phyloP scores from a whole-genome alignment of 2,329 filamentous ascomycete genomes.

The Phialophora chinensis region DNA sequence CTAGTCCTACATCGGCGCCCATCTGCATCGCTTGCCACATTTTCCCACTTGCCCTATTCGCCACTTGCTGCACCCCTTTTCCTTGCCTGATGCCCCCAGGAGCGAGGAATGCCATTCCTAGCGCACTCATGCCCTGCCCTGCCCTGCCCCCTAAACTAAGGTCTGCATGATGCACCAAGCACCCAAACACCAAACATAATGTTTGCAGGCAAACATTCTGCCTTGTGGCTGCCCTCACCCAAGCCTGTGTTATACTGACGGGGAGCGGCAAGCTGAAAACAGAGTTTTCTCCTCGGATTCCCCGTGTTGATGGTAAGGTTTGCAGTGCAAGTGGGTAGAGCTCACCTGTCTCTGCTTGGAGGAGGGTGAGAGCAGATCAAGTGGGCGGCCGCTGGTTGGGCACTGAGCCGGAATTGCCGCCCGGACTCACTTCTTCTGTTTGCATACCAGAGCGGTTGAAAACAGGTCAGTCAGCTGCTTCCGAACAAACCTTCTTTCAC shows the following conservation, averaged over 20 bases:
- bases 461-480: slow-evolving; percentile 4
- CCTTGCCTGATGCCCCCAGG: not conserved
- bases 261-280: slow-evolving; percentile 6
- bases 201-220: slow-evolving; percentile 9
- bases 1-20: slow-evolving; percentile 13
- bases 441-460: not conserved
- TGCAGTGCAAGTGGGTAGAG: slow-evolving; percentile 2
- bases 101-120: slow-evolving; percentile 7
- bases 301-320: not conserved
- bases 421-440: not conserved
- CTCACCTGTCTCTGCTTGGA: too few relatives aligned
- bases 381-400: slow-evolving; percentile 18
- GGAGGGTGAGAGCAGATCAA: not conserved
- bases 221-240: not conserved
- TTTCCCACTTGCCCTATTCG: not conserved
- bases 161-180: slow-evolving; percentile 9
- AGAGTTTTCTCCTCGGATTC: slow-evolving; percentile 1
- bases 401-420: slow-evolving; percentile 14
- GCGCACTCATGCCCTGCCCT: slow-evolving; percentile 15
- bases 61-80: slow-evolving; percentile 25
- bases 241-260: not conserved
- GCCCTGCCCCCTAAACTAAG: slow-evolving; percentile 25
- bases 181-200: not conserved
- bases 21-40: slow-evolving; percentile 6
- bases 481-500: not conserved